Evolutionary conservation across 2,329 filamentous ascomycete genomes (phyloP).

Genomic region (Fusarium globosum): DNA sequence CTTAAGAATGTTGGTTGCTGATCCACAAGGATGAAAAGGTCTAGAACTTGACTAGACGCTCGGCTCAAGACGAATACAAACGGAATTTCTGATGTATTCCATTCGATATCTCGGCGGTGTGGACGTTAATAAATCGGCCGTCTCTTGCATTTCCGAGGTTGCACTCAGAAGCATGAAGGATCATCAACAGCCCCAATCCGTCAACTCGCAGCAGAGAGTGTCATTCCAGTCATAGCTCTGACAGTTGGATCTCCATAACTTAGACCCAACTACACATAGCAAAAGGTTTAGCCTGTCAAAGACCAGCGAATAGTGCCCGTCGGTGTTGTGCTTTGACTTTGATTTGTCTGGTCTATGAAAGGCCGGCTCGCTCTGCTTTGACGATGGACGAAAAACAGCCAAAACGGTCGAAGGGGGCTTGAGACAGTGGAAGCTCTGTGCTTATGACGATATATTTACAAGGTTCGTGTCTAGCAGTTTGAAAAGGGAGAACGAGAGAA

Average conservation of each 20-base stretch:
- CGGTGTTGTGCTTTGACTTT: conserved; percentile 11
- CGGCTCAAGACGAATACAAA: background rate
- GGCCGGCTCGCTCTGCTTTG: conserved; percentile 26
- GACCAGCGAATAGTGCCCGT: conserved; percentile 24
- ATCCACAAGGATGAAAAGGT: conserved; percentile 23
- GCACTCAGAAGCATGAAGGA: conserved; percentile 6
- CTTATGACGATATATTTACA: conserved; percentile 15
- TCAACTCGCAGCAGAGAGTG: conserved; percentile 5
- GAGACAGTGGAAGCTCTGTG: conserved; percentile 3
- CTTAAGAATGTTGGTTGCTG: conserved; percentile 23
- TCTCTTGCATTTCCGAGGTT: conserved; percentile 19
- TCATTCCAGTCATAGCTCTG: conserved; percentile 1
- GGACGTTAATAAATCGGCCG: conserved; percentile 4
- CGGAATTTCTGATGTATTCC: background rate
- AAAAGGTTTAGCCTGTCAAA: conserved; percentile 1
- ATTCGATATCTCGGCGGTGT: conserved; percentile 16
- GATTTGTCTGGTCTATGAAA: conserved; percentile 9
- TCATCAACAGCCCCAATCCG: conserved; percentile 13
- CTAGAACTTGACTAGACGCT: conserved; percentile 22
- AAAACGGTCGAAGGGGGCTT: conserved; percentile 1
- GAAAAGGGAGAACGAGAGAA: background rate
- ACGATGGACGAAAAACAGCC: background rate
- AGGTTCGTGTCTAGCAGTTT: background rate
- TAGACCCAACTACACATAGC: background rate
- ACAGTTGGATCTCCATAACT: background rate